Conservation (phyloP, 257 asterid species). For the Nicotiana undulata region DNA sequence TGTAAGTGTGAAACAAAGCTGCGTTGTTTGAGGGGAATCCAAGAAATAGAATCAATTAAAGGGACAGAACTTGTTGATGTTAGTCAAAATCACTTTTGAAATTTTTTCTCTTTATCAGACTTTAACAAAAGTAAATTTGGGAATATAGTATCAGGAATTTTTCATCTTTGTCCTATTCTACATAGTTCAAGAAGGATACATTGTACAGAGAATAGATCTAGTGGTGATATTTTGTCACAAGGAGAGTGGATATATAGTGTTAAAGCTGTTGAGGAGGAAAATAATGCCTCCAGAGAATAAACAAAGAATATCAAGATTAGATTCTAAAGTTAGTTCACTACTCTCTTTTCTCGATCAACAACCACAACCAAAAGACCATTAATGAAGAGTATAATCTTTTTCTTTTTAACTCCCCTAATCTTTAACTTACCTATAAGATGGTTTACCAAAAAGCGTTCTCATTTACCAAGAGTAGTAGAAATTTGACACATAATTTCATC, state of each 20-base stretch:
- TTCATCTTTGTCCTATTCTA: not conserved
- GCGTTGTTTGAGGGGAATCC: not conserved
- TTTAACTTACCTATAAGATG: not conserved
- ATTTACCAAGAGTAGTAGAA: not conserved
- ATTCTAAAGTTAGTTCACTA: not conserved
- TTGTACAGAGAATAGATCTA: not conserved
- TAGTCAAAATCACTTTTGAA: not conserved
- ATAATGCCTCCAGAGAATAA: not conserved
- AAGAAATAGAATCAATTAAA: not conserved
- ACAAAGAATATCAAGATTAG: not conserved
- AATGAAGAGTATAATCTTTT: not conserved
- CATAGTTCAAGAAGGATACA: not conserved
- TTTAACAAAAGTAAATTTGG: not conserved
- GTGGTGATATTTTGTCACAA: not conserved
- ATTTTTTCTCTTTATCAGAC: not conserved
- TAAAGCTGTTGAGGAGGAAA: not conserved
- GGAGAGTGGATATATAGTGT: not conserved
- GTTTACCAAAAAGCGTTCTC: not conserved
- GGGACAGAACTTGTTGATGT: not conserved
- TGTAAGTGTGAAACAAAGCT: not conserved
- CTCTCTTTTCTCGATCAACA: conserved; percentile 3
- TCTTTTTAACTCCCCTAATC: not conserved
- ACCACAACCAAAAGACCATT: not conserved
- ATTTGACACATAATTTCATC: not conserved
- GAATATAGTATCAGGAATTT: not conserved